These are phyloP conservation scores for Vitis labrusca DNA, from an alignment of 164 flowering plant species.

Conservation along the genomic window DNA sequence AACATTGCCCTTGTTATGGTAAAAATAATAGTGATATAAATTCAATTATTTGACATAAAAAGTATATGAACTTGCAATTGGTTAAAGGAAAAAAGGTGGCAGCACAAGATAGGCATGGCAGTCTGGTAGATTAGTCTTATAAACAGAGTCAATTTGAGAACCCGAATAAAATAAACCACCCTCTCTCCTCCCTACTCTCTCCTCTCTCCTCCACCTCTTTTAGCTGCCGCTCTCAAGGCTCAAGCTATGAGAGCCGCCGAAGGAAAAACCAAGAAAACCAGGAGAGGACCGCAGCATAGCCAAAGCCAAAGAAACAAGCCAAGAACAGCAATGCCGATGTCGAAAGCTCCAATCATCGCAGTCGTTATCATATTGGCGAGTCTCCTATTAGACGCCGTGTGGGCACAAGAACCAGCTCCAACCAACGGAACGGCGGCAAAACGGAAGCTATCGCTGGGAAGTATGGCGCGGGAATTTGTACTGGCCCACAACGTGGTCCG, in stretches of 20 bases:
- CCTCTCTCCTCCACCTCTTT: neutral
- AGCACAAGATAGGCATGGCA: too few species aligned
- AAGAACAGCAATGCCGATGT: neutral
- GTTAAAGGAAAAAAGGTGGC: too few species aligned
- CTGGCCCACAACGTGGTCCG: conserved; percentile 45
- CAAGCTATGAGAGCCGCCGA: neutral
- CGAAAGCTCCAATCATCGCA: neutral
- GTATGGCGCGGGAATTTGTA: conserved; percentile 21
- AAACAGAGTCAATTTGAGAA: too few species aligned
- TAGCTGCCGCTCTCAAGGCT: conserved; percentile 1
- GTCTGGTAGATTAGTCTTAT: too few species aligned
- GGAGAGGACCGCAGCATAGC: neutral
- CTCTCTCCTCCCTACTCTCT: neutral
- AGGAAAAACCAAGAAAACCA: neutral
- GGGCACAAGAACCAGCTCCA: neutral
- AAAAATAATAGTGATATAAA: too few species aligned
- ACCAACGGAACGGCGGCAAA: neutral
- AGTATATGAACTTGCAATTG: too few species aligned
- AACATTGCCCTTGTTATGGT: too few species aligned
- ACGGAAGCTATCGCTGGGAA: neutral
- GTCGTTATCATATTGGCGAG: neutral
- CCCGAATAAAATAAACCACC: too few species aligned
- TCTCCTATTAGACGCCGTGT: neutral
- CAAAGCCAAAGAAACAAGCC: neutral
- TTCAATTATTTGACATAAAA: too few species aligned